These are phyloP conservation scores for Boletus insuetus DNA, from an alignment of 768 basidiomycete genomes.

Conservation along the genomic window DNA sequence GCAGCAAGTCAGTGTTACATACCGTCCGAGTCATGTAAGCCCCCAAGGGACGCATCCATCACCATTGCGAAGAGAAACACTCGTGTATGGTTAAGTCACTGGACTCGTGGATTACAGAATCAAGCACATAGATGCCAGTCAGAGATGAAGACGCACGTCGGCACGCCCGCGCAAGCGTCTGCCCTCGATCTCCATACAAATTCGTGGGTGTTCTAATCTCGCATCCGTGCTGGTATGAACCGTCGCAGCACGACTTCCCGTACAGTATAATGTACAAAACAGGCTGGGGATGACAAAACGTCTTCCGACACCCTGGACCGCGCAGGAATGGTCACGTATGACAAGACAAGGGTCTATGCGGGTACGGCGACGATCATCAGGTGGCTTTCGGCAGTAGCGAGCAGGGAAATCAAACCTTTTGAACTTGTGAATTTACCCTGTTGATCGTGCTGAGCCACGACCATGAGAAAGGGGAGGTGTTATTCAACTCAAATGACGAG, in stretches of 20 bases:
- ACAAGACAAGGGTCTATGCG: constrained; percentile 78
- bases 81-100: neutral
- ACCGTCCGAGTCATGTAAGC: neutral
- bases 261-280: constrained; percentile 73
- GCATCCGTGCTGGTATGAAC: constrained; percentile 91
- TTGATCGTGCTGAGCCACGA: constrained; percentile 97
- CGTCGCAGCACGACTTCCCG: constrained; percentile 81
- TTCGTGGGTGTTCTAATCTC: constrained; percentile 50
- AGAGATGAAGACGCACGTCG: constrained; percentile 56
- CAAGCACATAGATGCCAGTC: constrained; percentile 64
- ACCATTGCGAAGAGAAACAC: neutral
- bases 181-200: constrained; percentile 30
- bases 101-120: neutral
- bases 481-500: constrained; percentile 64
- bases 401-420: constrained; percentile 70
- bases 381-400: neutral
- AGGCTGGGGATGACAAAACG: constrained; percentile 66
- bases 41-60: neutral
- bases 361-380: neutral
- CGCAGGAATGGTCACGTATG: constrained; percentile 92
- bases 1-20: neutral
- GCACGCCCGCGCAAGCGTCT: constrained; percentile 50
- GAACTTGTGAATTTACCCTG: constrained; percentile 93
- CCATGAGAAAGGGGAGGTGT: constrained; percentile 79
- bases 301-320: constrained; percentile 50